Base-by-base conservation (phyloP, 1,284 basidiomycete genomes). In the Trichosporon coremiiforme region DNA sequence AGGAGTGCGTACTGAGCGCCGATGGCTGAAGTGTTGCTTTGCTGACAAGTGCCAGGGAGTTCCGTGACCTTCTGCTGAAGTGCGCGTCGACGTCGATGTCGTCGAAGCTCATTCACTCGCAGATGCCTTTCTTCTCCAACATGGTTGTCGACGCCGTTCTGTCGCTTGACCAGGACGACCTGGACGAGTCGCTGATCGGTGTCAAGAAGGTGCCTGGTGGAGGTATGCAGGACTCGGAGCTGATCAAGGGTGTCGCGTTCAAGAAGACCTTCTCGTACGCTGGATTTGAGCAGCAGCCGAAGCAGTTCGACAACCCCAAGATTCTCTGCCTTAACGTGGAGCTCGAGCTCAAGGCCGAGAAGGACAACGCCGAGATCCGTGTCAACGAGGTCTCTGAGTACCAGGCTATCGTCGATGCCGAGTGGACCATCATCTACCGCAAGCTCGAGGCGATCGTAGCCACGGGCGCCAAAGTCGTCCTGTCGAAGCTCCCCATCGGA, bases 201-300 rank as follows among this genome's bases (percentile, higher is more conserved):
- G 92, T 98, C 77, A 99, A 99, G 86, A 98, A 98, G 86, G 92
- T 99, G 64, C 90, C 97, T n/a, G 97, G 97, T 68, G 97, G 97
- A 67, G 97, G 93, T 71, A 94, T 98, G 91, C 94, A 97, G 75
- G 97, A 99, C 83, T 97, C 95, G 2, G 86, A 92, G 67, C 88
- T 95, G 68, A 88, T 95, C 79, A 85, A 86, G 69, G 97, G 97
- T 67, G 97, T 99, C 57, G 91, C 97, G 0, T 99, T 99, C 89
- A 98, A 98, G 84, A 99, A 99, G 87, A 99, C 97, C 0, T 99
- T 99, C 85, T 95, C 95, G 2, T 99, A 99, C 78, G 97, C 97
- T 60, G 97, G 97, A 67, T 98, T 98, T 57, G 97, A 99, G 83
- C 97, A 99, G 84, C 97, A 99, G 83, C 97, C 97, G 62, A 99